Evolutionary conservation across 257 asterid species (phyloP), one percentile per base, ranked within the genome.

Genomic region (Pogostemon cablin): DNA sequence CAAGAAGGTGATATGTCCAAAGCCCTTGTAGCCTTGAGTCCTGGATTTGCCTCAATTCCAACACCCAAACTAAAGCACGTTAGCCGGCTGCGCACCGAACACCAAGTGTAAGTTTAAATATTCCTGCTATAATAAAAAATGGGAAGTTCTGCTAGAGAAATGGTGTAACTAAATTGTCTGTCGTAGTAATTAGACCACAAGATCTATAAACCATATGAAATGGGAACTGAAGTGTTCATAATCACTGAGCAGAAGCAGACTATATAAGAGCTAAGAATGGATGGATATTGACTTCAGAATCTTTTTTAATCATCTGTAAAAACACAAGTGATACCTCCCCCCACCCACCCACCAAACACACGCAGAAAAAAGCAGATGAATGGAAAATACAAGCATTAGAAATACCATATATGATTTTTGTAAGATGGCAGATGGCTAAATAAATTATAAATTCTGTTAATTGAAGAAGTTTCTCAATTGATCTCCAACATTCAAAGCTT

Each of bases 1-100:
- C 82, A 82, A 80, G 87, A 81, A 62, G 89, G 84, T 8, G 91
- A 88, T 58, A 63, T 90, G 75, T 88, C 97, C 79, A 82, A 69
- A 63, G 93, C 97, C 64, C 68, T 90, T 69, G 91, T 90, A 75
- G 81, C 93, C 72, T 62, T 88, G 80, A 76, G 81, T 73, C 91
- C 88, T 52, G 76, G 77, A 57, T 42, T 83, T 57, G 88, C 91
- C 77, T 90, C 91, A 62, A 83, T 89, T 46, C 96, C 99, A 72
- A 78, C 74, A 50, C 91, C 98, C 72, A 91, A 87, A 74, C 86
- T 93, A 64, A 93, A 93, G 87, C 84, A 86, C 40, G 80, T 81
- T 62, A 91, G 87, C 75, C 89, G 96, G 55, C 78, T 93, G 74
- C 86, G 99, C 69, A 91, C 99, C 43, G 99, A 91, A 76, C 99